Percentiles rank a stretch among this genome's conserved stretches.
Evolutionary conservation across 371 early-diverging fungal genomes (phyloP).

Genomic region (Conidiobolus incongruus): DNA sequence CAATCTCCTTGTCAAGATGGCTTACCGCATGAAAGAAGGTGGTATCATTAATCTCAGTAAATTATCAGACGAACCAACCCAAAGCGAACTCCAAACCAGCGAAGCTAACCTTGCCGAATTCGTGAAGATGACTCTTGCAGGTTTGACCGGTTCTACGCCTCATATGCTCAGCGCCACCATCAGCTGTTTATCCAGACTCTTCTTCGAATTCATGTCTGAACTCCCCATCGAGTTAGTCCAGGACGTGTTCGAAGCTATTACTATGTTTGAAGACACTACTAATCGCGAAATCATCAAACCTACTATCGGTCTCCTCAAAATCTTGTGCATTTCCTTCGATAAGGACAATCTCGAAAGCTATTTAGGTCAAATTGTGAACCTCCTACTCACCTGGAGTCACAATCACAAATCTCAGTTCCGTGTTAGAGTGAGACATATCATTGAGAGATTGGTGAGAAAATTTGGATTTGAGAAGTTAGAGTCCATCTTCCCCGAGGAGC

Average conservation of each 20-base stretch:
- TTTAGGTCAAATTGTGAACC: conserved; percentile 28
- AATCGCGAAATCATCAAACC: conserved; percentile 84
- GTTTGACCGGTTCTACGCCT: conserved; percentile 75
- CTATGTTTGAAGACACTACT: conserved; percentile 47
- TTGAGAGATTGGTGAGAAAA: conserved; percentile 75
- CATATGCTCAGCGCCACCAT: conserved; percentile 88
- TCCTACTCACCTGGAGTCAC: conserved; percentile 59
- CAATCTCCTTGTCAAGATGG: conserved; percentile 70
- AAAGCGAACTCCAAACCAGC: conserved; percentile 5
- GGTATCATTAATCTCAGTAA: conserved; percentile 29
- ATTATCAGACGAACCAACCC: conserved; percentile 4
- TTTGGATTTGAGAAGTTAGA: conserved; percentile 60
- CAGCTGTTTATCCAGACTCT: conserved; percentile 49
- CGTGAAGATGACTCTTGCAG: conserved; percentile 80
- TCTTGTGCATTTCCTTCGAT: conserved; percentile 57
- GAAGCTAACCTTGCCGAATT: conserved; percentile 27
- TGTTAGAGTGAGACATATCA: conserved; percentile 69
- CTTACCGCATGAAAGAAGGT: conserved; percentile 58
- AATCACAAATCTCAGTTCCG: conserved; percentile 76
- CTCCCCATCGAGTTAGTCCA: conserved; percentile 23
- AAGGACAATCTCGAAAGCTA: conserved; percentile 35
- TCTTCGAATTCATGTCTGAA: conserved; percentile 60
- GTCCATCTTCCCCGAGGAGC: conserved; percentile 63
- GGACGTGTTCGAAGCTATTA: conserved; percentile 38
- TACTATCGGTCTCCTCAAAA: conserved; percentile 84